phyloP scores from a whole-genome alignment of 225 moss, liverwort and hornwort species.

The Polytrichum formosum region DNA sequence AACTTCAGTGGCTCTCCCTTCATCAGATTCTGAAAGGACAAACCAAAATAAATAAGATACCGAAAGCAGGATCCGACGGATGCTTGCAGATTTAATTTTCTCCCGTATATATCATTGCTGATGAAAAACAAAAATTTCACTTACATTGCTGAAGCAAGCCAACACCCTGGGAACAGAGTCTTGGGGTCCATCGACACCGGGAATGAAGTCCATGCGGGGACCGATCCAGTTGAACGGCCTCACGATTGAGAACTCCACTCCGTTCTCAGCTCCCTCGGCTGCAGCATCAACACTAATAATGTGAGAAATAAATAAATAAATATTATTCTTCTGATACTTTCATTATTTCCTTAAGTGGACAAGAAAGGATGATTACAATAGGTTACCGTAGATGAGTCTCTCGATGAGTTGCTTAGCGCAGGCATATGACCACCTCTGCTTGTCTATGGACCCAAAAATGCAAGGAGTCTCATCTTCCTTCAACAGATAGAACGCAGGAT shows the following conservation, averaged over 20 bases:
- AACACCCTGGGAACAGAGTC: slow-evolving; percentile 32
- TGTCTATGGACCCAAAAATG: slow-evolving; percentile 29
- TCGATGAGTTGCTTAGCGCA: slow-evolving; percentile 33
- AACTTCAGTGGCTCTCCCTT: slow-evolving; percentile 50
- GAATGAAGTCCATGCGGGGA: slow-evolving; percentile 42
- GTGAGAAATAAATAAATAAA: too few species aligned
- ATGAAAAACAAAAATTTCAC: background rate
- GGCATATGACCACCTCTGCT: slow-evolving; percentile 32
- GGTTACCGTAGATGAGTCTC: slow-evolving; percentile 20
- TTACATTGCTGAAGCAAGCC: slow-evolving; percentile 36
- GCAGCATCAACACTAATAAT: background rate
- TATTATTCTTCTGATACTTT: too few species aligned
- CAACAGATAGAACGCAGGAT: slow-evolving; percentile 19
- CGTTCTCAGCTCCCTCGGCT: slow-evolving; percentile 39
- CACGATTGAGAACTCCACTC: slow-evolving; percentile 26
- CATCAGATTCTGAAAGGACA: slow-evolving; percentile 37
- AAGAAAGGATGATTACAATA: too few species aligned
- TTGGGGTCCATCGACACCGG: slow-evolving; percentile 33
- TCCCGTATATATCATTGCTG: too few species aligned
- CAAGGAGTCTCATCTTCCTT: slow-evolving; percentile 31
- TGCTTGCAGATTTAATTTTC: too few species aligned
- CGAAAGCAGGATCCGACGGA: too few species aligned
- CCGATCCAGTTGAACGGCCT: slow-evolving; percentile 45
- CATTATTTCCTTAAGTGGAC: too few species aligned
- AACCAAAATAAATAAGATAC: too few species aligned